Conservation (phyloP, 23 red algal species). For the Agarophyton chilense region DNA sequence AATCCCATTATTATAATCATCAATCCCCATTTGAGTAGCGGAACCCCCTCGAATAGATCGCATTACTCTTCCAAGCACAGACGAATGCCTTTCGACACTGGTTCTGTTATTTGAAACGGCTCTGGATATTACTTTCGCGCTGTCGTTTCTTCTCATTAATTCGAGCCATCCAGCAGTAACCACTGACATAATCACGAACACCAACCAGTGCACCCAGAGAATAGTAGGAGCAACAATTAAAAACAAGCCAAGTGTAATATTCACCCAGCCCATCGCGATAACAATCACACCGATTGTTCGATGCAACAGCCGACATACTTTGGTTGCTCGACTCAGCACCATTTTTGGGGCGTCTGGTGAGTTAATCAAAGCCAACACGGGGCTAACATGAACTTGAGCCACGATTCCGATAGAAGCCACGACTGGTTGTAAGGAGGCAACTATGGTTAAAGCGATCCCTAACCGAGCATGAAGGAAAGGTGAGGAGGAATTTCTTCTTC, state of each 20-base stretch:
- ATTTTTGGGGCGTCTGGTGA: background rate
- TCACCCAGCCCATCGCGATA: conserved; percentile 17
- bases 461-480: conserved; percentile 34
- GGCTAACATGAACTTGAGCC: conserved; percentile 1
- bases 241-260: conserved; percentile 42
- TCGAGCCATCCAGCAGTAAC: conserved; percentile 17
- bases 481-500: background rate
- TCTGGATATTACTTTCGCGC: background rate
- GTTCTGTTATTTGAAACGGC: conserved; percentile 21
- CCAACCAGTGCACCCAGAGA: conserved; percentile 56
- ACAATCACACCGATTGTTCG: background rate
- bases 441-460: conserved; percentile 14
- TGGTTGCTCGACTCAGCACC: background rate
- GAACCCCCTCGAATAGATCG: conserved; percentile 28
- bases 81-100: conserved; percentile 16
- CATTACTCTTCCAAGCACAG: conserved; percentile 12
- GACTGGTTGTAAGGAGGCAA: conserved; percentile 45
- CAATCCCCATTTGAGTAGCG: background rate
- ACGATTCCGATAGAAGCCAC: conserved; percentile 33
- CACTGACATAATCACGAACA: conserved; percentile 2
- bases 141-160: conserved; percentile 19
- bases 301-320: conserved; percentile 28
- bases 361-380: background rate
- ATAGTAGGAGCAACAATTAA: conserved; percentile 49
- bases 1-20: background rate